Percentiles rank a stretch among this genome's conserved stretches.
phyloP scores from a whole-genome alignment of 177 flowering plant genomes.

The Vitis hybrid region DNA sequence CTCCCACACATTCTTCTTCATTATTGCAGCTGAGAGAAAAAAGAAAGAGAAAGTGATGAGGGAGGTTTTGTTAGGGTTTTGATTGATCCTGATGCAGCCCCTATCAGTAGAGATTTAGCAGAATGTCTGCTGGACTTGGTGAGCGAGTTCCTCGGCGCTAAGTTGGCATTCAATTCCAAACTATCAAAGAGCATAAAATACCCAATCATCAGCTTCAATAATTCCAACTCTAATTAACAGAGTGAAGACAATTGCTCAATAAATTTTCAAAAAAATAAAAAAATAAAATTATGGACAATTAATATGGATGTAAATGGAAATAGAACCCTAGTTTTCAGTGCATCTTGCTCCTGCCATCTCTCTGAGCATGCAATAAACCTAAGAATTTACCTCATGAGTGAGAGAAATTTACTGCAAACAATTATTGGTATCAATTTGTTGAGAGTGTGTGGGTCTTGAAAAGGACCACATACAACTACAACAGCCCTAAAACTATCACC shows the following conservation, averaged over 20 bases:
- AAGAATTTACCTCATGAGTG: no score
- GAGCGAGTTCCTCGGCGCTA: constrained; percentile 90
- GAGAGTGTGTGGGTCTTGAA: no score
- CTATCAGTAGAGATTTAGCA: constrained; percentile 24
- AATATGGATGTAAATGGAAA: no score
- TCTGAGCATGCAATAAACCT: no score
- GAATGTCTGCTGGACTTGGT: constrained; percentile 84
- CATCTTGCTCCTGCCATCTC: no score
- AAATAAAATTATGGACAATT: no score
- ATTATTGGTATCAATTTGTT: no score
- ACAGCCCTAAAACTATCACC: no score
- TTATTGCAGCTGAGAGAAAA: not conserved
- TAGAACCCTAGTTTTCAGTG: no score
- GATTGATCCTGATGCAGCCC: not conserved
- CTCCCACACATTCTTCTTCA: constrained; percentile 1
- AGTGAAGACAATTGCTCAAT: not conserved
- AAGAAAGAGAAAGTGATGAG: not conserved
- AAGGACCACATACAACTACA: no score
- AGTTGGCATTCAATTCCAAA: constrained; percentile 93
- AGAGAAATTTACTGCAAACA: no score
- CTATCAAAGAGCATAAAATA: constrained; percentile 28
- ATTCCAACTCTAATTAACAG: constrained; percentile 4
- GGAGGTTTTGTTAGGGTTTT: constrained; percentile 4
- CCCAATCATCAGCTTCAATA: constrained; percentile 8
- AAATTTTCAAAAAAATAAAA: no score